Evolutionary conservation across 2,329 filamentous ascomycete species (phyloP), one percentile per base, ranked within the genome.

Genomic region (Diplodia seriata): DNA sequence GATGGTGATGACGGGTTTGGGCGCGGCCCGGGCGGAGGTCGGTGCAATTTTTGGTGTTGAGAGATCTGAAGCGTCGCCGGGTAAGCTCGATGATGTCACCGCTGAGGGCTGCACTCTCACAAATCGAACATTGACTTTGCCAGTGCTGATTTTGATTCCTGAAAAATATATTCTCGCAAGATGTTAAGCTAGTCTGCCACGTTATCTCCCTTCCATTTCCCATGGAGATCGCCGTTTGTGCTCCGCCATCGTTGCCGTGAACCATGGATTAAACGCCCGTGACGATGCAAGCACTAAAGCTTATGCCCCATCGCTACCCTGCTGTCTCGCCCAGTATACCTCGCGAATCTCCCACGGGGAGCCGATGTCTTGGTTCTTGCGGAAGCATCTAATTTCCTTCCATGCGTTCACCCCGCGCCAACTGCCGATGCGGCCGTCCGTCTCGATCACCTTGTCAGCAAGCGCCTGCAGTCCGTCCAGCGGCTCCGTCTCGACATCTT

Each of bases 291-390:
- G 4, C 15, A 14, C 36, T 9, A 14, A 14, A 1, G 11, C 2
- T 8, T 23, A 20, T 11, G 11, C 38, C 56, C 15, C 56, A 26
- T 7, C 9, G 4, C 23, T 6, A 14, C 18, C 53, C 29, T 49
- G 14, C 64, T 59, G 47, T 15, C 47, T 67, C 11, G 50, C 68
- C 63, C 64, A 69, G 51, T 64, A 69, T 1, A 68, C n/a, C 31
- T 71, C 68, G 3, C 70, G 66, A 18, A 70, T 57, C 23, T 71
- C 70, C 62, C 66, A 71, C 4, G 64, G 56, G 2, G 50, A 63
- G 4, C 70, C 70, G n/a, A 71, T 68, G 38, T 71, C 70, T 31
- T 71, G 69, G 23, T 71, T 67, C 18, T 68, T 67, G 31, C 70
- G 67, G 40, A 65, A 63, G 31, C 66, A 67, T 12, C 70, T 56